Base-by-base conservation (phyloP, 2,329 filamentous ascomycete genomes). In the Ascochyta viciae-villosae region DNA sequence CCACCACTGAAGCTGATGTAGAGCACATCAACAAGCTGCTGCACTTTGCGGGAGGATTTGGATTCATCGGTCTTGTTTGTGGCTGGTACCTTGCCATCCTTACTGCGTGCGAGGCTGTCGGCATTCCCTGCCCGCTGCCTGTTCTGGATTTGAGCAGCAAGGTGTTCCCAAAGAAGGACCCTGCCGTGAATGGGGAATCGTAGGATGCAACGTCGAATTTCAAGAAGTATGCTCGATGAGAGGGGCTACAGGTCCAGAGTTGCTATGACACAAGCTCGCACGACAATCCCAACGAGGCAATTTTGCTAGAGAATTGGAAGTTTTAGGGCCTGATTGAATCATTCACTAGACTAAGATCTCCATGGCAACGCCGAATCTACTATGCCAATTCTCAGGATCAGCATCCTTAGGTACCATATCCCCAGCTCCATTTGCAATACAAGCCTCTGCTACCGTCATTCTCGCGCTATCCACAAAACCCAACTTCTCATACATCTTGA, bases 51-150 rank as follows among this genome's bases (percentile, higher is more conserved):
- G 61, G 61, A 15, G 59, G 61, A 1, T 64, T 67, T 13, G 58
- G 64, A 1, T 64, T 63, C 26, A 16, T 64, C 1, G 61, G 63
- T 5, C 49, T 64, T 2, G 22, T 67, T 9, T 55, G 54, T 29
- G 61, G 59, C 19, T 65, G 63, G 61, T 64, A 65, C 15, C 58
- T 67, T 26, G 63, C 61, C 0, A 61, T 64, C 22, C 33, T 63
- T 12, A 64, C 63, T 6, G 61, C 60, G 2, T 65, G 63, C 16
- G 56, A 64, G 39, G 55, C 62, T 16, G 62, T 65, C 2, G 63
- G 56, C 8, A 67, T 65, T 26, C 63, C 63, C 3, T 65, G 64
- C 16, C 61, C 63, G 10, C 19, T 67, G n/a, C 63, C 59, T 9
- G 50, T 64, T 15, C 48, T 67, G 3, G 64, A 67, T 22, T 13